phyloP scores from a whole-genome alignment of 1,284 basidiomycete species.

The Fomes fomentarius region DNA sequence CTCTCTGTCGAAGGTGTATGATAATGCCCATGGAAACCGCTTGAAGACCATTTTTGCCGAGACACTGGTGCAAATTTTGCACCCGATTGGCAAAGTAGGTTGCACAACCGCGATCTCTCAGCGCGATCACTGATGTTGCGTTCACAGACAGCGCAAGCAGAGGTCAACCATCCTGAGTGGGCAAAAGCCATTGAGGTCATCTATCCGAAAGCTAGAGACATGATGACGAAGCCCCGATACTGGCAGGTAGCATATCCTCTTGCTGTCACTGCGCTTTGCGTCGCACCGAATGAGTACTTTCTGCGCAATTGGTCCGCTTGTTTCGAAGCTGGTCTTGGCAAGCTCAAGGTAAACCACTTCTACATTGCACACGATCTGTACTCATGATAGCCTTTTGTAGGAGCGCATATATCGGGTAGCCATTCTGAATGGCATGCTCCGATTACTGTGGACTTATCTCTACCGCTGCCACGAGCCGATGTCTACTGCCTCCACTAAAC shows the following conservation, averaged over 20 bases:
- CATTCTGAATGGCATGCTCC: constrained; percentile 83
- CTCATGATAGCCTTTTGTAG: constrained; percentile 43
- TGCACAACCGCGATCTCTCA: not conserved
- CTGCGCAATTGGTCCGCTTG: constrained; percentile 79
- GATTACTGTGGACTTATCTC: constrained; percentile 92
- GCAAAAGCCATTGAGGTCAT: constrained; percentile 89
- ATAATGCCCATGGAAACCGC: constrained; percentile 81
- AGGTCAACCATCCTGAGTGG: constrained; percentile 96
- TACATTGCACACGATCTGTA: not conserved
- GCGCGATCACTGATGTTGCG: not conserved
- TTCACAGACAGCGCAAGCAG: constrained; percentile 86
- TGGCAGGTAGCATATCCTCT: constrained; percentile 91
- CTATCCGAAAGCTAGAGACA: constrained; percentile 82
- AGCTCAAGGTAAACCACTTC: constrained; percentile 70
- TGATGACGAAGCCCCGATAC: constrained; percentile 90
- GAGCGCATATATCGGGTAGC: constrained; percentile 78
- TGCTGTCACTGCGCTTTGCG: constrained; percentile 83
- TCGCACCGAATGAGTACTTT: constrained; percentile 87
- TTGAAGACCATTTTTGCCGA: constrained; percentile 90
- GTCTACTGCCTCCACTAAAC: constrained; percentile 76
- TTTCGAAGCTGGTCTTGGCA: constrained; percentile 72
- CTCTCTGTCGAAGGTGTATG: constrained; percentile 81
- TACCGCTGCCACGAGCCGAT: constrained; percentile 89
- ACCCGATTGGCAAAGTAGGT: constrained; percentile 86
- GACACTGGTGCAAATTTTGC: constrained; percentile 77